Conservation (phyloP, 805 yeast genomes). For the Cyberlindnera americana region DNA sequence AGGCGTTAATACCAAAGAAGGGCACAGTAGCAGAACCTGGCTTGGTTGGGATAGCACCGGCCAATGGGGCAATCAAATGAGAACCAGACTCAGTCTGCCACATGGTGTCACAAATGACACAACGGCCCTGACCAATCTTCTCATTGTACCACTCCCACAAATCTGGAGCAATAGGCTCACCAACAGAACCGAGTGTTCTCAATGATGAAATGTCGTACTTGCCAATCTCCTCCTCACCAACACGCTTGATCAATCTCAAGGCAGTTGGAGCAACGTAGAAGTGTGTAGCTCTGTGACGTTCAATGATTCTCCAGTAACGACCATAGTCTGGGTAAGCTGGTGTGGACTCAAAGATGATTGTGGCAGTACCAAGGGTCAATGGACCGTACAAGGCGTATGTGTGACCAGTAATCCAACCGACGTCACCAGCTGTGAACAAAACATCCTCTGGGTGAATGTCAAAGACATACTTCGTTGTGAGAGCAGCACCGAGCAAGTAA, state of each 20-base stretch:
- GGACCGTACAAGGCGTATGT: conserved; percentile 84
- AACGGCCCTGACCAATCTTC: conserved; percentile 46
- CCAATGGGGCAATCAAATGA: conserved; percentile 72
- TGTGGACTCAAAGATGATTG: conserved; percentile 81
- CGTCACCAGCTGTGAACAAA: conserved; percentile 84
- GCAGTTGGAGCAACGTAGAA: conserved; percentile 88
- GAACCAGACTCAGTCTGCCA: conserved; percentile 91
- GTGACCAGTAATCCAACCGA: conserved; percentile 92
- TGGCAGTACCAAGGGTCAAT: conserved; percentile 67
- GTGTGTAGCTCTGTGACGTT: conserved; percentile 67
- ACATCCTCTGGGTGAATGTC: conserved; percentile 73
- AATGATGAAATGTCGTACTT: conserved; percentile 60
- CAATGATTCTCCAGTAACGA: conserved; percentile 77
- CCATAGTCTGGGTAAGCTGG: conserved; percentile 82
- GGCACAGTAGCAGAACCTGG: conserved; percentile 87
- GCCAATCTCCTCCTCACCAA: conserved; percentile 62
- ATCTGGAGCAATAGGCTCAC: conserved; percentile 84
- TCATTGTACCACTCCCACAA: conserved; percentile 86
- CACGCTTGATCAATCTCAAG: conserved; percentile 67
- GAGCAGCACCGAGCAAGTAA: conserved; percentile 65
- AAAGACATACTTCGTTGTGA: conserved; percentile 72
- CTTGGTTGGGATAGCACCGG: conserved; percentile 74
- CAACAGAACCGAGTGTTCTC: conserved; percentile 76
- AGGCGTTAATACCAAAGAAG: conserved; percentile 75
- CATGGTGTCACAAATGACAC: conserved; percentile 54